Evolutionary conservation across 2,329 filamentous ascomycete species (phyloP).

Genomic region (Exophiala alcalophila): DNA sequence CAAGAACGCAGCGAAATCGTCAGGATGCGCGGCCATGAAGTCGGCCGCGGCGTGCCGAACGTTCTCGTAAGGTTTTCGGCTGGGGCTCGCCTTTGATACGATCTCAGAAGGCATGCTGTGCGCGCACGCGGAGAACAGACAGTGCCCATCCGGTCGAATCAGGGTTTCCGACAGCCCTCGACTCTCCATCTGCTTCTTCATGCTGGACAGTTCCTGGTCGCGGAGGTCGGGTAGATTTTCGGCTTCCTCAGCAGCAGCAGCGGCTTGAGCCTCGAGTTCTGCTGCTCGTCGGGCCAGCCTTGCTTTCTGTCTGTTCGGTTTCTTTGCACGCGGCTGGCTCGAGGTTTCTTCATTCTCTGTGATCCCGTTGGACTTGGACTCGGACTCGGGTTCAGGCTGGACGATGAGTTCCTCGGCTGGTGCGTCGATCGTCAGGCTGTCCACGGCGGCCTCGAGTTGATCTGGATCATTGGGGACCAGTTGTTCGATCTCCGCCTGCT

Average conservation of each 20-base stretch:
- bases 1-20: conserved; percentile 83
- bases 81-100: conserved; percentile 3
- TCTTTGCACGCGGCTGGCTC: conserved; percentile 51
- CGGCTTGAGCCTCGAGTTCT: conserved; percentile 69
- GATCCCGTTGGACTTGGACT: conserved; percentile 7
- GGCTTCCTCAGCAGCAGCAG: conserved; percentile 72
- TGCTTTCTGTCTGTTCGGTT: conserved; percentile 88
- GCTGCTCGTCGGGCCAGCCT: conserved; percentile 84
- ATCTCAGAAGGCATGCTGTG: conserved; percentile 62
- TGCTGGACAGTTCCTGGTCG: conserved; percentile 64
- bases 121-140: conserved; percentile 86
- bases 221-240: conserved; percentile 69
- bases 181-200: conserved; percentile 64
- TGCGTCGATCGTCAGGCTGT: conserved; percentile 37
- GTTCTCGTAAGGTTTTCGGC: conserved; percentile 56
- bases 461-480: conserved; percentile 26
- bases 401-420: conserved; percentile 26
- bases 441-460: conserved; percentile 27
- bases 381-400: conserved; percentile 23
- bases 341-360: background rate
- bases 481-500: conserved; percentile 38
- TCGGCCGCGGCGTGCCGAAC: conserved; percentile 70
- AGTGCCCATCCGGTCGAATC: conserved; percentile 89
- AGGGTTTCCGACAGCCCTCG: conserved; percentile 69
- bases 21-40: conserved; percentile 70